These are phyloP conservation scores for Ogataea ramenticola DNA, from an alignment of 805 yeast species.

Conservation along the genomic window DNA sequence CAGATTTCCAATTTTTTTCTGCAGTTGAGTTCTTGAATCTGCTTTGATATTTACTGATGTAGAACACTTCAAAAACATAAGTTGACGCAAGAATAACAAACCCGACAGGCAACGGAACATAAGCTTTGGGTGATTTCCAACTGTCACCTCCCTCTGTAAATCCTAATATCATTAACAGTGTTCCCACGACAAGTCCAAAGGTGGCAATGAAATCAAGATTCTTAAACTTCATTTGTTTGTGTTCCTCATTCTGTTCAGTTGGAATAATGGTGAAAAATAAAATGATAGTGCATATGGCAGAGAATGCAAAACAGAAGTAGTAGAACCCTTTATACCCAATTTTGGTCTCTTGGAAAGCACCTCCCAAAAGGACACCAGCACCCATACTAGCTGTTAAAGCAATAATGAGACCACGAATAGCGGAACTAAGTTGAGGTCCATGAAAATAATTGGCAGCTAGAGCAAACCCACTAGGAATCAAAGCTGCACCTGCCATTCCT, in stretches of 20 bases:
- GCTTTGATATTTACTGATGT: slow-evolving; percentile 9
- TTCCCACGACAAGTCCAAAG: slow-evolving; percentile 26
- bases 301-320: slow-evolving; percentile 30
- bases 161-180: slow-evolving; percentile 33
- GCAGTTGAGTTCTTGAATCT: background rate
- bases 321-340: slow-evolving; percentile 34
- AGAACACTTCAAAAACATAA: slow-evolving; percentile 24
- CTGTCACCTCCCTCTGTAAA: slow-evolving; percentile 37
- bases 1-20: slow-evolving; percentile 8
- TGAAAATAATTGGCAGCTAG: slow-evolving; percentile 16
- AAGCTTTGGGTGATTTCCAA: slow-evolving; percentile 34
- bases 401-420: slow-evolving; percentile 10
- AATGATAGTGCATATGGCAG: slow-evolving; percentile 11
- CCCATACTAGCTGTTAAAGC: slow-evolving; percentile 26
- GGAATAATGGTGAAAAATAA: slow-evolving; percentile 20
- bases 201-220: slow-evolving; percentile 27
- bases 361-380: slow-evolving; percentile 35
- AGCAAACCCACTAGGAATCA: slow-evolving; percentile 26
- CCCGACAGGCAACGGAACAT: slow-evolving; percentile 35
- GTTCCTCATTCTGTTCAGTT: slow-evolving; percentile 17
- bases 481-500: slow-evolving; percentile 35
- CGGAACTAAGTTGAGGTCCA: slow-evolving; percentile 8
- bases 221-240: slow-evolving; percentile 16
- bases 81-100: slow-evolving; percentile 20
- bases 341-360: slow-evolving; percentile 31